These are phyloP conservation scores for Dactylonectria macrodidyma DNA, from an alignment of 2,329 filamentous ascomycete genomes.

Conservation along the genomic window DNA sequence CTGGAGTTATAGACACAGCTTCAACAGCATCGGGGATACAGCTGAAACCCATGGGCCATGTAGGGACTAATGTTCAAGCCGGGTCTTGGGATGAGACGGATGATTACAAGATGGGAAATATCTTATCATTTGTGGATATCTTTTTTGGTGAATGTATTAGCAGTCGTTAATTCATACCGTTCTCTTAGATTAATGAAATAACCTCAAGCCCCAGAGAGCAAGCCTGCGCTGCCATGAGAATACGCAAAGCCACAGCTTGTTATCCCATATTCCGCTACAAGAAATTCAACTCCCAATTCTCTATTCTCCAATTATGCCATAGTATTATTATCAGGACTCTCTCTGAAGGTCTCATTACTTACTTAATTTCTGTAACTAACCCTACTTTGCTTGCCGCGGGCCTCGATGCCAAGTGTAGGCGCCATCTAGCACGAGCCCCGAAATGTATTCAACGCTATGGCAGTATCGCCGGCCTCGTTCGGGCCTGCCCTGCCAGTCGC, in stretches of 20 bases:
- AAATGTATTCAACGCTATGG: slow-evolving; percentile 36
- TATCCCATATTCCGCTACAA: too few species aligned
- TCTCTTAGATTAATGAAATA: not conserved
- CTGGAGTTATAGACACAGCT: slow-evolving; percentile 28
- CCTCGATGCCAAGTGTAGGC: too few species aligned
- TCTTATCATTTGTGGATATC: slow-evolving; percentile 44
- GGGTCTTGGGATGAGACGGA: slow-evolving; percentile 33
- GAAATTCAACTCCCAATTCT: too few species aligned
- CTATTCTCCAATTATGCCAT: too few species aligned
- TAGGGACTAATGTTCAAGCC: slow-evolving; percentile 43
- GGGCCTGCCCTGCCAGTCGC: slow-evolving; percentile 24
- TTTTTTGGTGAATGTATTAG: slow-evolving; percentile 45
- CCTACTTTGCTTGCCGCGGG: too few species aligned
- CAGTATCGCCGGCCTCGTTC: slow-evolving; percentile 22
- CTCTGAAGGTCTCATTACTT: too few species aligned
- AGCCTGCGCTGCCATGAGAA: too few species aligned
- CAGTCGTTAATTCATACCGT: slow-evolving; percentile 26
- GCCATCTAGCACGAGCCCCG: too few species aligned
- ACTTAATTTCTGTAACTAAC: too few species aligned
- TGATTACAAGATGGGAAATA: slow-evolving; percentile 30
- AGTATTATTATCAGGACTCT: too few species aligned
- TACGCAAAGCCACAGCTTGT: too few species aligned
- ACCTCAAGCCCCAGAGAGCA: too few species aligned
- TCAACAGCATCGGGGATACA: slow-evolving; percentile 38
- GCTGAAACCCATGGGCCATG: slow-evolving; percentile 43